These are phyloP conservation scores for Raffaelea deltoideospora DNA, from an alignment of 2,329 filamentous ascomycete genomes.

Conservation along the genomic window DNA sequence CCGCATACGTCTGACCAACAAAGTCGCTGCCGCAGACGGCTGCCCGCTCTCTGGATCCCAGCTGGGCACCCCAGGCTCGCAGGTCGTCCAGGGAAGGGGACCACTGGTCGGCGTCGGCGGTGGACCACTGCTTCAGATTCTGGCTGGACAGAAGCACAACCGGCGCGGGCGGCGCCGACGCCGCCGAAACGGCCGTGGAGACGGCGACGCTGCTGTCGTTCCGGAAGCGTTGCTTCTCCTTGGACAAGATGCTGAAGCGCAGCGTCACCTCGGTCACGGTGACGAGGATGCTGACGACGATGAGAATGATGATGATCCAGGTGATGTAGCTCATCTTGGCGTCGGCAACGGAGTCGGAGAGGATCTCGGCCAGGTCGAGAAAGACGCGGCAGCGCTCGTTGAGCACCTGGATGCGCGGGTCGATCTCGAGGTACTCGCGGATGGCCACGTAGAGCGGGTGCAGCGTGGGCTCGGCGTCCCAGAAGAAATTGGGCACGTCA, in stretches of 20 bases:
- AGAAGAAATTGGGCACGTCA: constrained; percentile 94
- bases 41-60: constrained; percentile 8
- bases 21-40: constrained; percentile 10
- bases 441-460: constrained; percentile 90
- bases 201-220: background rate
- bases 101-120: background rate
- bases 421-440: constrained; percentile 94
- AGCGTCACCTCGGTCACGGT: constrained; percentile 81
- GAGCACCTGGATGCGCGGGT: constrained; percentile 85
- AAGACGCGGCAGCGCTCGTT: constrained; percentile 96
- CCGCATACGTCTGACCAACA: constrained; percentile 11
- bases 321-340: constrained; percentile 93
- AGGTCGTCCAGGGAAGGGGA: constrained; percentile 8
- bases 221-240: constrained; percentile 19
- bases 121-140: background rate
- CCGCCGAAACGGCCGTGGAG: background rate
- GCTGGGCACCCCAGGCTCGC: constrained; percentile 8
- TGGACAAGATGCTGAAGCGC: constrained; percentile 60
- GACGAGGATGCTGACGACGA: constrained; percentile 78
- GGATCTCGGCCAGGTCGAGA: constrained; percentile 85
- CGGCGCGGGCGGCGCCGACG: background rate
- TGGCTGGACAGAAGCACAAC: background rate
- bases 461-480: constrained; percentile 90
- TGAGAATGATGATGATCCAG: constrained; percentile 95
- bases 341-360: constrained; percentile 83